Evolutionary conservation across 139 green algal genomes (phyloP).

Genomic region (Eudorina sp.): DNA sequence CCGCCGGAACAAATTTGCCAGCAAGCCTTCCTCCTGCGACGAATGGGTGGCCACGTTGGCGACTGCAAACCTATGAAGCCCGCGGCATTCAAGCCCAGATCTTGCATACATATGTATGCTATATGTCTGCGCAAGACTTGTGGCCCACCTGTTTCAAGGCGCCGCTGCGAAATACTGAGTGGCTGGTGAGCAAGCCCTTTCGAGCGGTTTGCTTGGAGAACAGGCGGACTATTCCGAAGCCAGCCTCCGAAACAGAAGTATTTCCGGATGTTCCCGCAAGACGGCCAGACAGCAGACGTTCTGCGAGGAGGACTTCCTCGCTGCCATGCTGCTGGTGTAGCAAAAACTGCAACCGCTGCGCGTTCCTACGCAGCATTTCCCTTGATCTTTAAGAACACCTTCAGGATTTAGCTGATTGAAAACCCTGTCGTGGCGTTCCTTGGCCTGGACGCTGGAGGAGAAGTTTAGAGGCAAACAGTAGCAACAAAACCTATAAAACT

Average conservation of each 20-base stretch:
- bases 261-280: conserved; percentile 1
- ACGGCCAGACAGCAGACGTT: conserved; percentile 17
- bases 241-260: not conserved
- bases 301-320: conserved; percentile 19
- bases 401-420: no score
- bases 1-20: conserved; percentile 25
- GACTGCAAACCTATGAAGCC: no score
- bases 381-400: no score
- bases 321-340: not conserved
- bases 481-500: no score
- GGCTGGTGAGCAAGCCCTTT: conserved; percentile 26
- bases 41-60: not conserved
- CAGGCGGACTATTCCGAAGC: not conserved
- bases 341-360: conserved; percentile 12
- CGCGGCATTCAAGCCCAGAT: no score
- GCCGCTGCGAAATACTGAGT: not conserved
- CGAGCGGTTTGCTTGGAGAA: conserved; percentile 5
- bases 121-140: no score
- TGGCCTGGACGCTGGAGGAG: no score
- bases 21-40: conserved; percentile 38
- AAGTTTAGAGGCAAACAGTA: no score
- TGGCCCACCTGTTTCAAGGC: conserved; percentile 7
- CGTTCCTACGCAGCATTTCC: conserved; percentile 22
- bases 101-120: no score
- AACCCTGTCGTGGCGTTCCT: no score